Percentiles rank a stretch among this genome's conserved stretches.
Conservation (phyloP, 495 filamentous ascomycete species). For the Opeltia flavorubescens region DNA sequence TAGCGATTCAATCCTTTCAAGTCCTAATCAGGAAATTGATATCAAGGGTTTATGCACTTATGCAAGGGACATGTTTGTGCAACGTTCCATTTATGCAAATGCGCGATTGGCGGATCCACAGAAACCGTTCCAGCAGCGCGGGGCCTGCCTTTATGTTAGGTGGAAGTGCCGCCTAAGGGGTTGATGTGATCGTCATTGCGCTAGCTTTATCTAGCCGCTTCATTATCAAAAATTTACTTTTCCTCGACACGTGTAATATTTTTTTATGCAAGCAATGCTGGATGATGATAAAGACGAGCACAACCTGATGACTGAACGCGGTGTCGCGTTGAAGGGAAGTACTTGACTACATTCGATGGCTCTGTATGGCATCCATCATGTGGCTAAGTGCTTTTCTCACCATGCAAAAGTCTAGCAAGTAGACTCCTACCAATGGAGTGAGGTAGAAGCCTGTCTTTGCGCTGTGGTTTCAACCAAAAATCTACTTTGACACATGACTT, state of each 20-base stretch:
- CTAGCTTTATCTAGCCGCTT: not conserved
- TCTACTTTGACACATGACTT: not conserved
- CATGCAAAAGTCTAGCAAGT: slow-evolving; percentile 6
- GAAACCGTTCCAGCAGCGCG: too few species aligned
- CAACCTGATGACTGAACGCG: not conserved
- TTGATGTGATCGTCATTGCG: too few species aligned
- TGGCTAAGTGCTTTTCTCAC: slow-evolving; percentile 1
- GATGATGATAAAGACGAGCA: slow-evolving; percentile 1
- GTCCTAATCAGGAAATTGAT: too few species aligned
- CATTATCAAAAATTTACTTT: not conserved
- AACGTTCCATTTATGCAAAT: too few species aligned
- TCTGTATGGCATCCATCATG: not conserved
- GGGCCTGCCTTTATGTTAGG: too few species aligned
- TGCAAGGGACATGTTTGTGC: too few species aligned
- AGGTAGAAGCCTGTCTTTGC: slow-evolving; percentile 18
- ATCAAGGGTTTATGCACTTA: too few species aligned
- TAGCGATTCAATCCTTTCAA: too few species aligned
- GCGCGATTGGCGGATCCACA: too few species aligned
- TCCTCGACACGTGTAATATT: not conserved
- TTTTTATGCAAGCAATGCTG: not conserved
- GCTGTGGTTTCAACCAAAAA: slow-evolving; percentile 26
- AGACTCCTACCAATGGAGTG: not conserved
- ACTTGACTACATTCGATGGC: not conserved
- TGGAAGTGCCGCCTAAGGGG: too few species aligned
- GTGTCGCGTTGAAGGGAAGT: too few species aligned